Evolutionary conservation across 768 basidiomycete species (phyloP), one percentile per base, ranked within the genome.

Genomic region (Mycena epipterygia): DNA sequence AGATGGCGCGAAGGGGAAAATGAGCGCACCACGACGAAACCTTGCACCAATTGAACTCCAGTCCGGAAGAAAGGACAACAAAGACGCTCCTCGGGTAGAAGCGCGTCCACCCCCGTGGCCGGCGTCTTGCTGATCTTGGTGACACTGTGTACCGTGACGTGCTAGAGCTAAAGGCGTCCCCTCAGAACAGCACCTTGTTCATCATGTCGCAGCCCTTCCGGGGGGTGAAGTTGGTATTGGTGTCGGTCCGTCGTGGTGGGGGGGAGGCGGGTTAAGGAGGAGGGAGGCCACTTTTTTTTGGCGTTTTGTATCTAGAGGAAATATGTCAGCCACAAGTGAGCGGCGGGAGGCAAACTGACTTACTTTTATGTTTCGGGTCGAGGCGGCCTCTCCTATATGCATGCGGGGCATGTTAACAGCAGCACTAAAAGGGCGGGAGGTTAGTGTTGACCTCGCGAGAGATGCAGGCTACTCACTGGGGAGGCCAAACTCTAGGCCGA

Each of bases 81-180:
- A 42, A 44, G 33, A 59, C 39, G 39, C 57, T 59, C 57, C 57
- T 19, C 57, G 41, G 39, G 57, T 59, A 3, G 57, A 42, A 44
- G 41, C 29, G 41, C 57, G 57, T 44, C 41, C 57, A 37, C 42
- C 41, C 57, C 25, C 57, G 41, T 29, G 41, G 57, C 41, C 57
- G 57, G 57, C 57, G 57, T 30, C 57, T 59, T 44, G 41, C 57
- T 59, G 57, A 59, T 41, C 37, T 44, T 32, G 29, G 39, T 30
- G 39, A 11, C 41, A 30, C 57, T 59, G 41, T 41, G 41, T 44
- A 25, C 57, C 41, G 57, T 44, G 57, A 41, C 39, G 57, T 30
- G 52, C 29, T 39, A 21, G 42, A 39, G 21, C 39, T 16, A 59
- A 32, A 44, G 57, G 57, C 57, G 48, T 25, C 27, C 48, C 27